Evolutionary conservation across 768 basidiomycete genomes (phyloP), one percentile per base, ranked within the genome.

Genomic region (Collybia sordida): DNA sequence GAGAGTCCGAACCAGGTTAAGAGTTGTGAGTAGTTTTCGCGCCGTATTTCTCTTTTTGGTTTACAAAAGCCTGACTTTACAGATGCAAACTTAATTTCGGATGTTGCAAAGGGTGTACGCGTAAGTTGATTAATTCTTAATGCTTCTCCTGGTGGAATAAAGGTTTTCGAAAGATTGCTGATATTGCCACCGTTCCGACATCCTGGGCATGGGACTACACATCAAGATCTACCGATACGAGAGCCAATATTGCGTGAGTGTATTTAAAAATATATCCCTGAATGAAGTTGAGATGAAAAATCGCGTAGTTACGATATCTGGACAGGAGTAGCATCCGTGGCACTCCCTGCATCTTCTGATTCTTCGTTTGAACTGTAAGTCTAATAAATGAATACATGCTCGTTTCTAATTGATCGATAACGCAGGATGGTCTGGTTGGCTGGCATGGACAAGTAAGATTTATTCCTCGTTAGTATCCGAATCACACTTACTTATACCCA

Each of bases 351-450:
- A 0, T 66, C 75, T 1, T 52, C 64, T 6, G 70, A 72, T 5
- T 80, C 78, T 4, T 73, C 74, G 1, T 82, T 69, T 56, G 81
- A 82, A 59, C 79, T 82, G 79, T 79, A 61, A 37, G 75, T 57
- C 7, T 11, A 31, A 12, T 21, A 4, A 12, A 27, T 49, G 52
- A 47, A 12, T 39, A 1, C 2, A 42, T 24, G 8, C 1, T 19
- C n/a, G 6, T 36, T 35, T 25, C 22, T 23, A 37, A 18, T 14
- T 27, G 25, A 19, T 17, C 24, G 44, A 12, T 24, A 21, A 21
- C 22, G 15, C n/a, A 31, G 78, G 47, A 82, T 82, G 80, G 80
- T 82, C 51, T 82, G 81, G 81, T 72, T 82, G 22, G 81, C 80
- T 45, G 75, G 78, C 31, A 70, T 70, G 11, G 81, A 80, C 59